Percentiles rank a stretch among this genome's conserved stretches.
phyloP scores from a whole-genome alignment of 768 basidiomycete genomes.

The Amyloporia xantha region DNA sequence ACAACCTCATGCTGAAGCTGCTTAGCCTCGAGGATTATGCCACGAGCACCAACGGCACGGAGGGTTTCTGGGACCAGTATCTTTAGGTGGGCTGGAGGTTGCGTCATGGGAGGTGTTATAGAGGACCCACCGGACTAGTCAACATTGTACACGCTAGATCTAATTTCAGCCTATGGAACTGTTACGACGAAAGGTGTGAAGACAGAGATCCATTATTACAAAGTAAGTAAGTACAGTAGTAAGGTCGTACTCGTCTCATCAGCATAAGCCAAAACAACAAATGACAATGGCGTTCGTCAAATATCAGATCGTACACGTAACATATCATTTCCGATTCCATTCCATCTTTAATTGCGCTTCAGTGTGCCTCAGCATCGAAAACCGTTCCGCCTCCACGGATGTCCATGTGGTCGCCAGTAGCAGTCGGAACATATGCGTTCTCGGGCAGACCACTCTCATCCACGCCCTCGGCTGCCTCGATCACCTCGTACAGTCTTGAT shows the following conservation, averaged over 20 bases:
- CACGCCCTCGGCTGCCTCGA: constrained; percentile 91
- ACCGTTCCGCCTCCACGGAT: constrained; percentile 47
- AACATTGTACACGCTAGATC: not conserved
- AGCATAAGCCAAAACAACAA: not conserved
- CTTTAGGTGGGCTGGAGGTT: constrained; percentile 29
- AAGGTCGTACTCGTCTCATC: not conserved
- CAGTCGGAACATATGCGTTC: constrained; percentile 69
- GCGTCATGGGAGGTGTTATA: too few species aligned
- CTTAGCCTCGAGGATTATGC: constrained; percentile 53
- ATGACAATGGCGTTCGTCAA: not conserved
- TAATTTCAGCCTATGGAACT: not conserved
- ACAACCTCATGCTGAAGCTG: constrained; percentile 73
- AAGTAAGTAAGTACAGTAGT: not conserved
- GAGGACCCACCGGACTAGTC: too few species aligned
- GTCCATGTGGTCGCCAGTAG: constrained; percentile 51
- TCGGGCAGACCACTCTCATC: constrained; percentile 81
- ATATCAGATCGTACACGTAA: not conserved
- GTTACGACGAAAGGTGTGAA: too few species aligned
- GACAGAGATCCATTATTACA: too few species aligned
- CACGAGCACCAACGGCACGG: constrained; percentile 69
- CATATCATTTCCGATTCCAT: not conserved
- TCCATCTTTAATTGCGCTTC: not conserved
- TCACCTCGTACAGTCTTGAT: constrained; percentile 87
- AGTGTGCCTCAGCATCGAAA: constrained; percentile 62
- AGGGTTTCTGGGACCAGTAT: constrained; percentile 80